Conservation (phyloP, 2,329 filamentous ascomycete species). For the Periconia sp. region DNA sequence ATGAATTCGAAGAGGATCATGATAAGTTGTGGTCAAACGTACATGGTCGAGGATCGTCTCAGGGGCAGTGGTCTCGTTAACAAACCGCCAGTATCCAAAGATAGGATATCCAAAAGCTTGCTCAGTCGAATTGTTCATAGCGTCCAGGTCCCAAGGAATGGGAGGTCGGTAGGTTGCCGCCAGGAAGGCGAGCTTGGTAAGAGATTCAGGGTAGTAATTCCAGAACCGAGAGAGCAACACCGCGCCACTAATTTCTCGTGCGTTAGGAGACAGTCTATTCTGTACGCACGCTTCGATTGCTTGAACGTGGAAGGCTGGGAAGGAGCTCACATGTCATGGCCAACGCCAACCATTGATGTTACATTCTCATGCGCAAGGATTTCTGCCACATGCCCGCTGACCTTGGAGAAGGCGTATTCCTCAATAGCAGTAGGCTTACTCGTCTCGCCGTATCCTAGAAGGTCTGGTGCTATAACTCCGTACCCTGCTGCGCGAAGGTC, state of each 20-base stretch:
- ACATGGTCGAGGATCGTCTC: background rate
- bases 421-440: constrained; percentile 17
- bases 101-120: background rate
- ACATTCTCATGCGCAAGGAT: constrained; percentile 3
- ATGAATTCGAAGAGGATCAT: background rate
- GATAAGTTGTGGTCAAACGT: background rate
- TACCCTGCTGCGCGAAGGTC: constrained; percentile 58
- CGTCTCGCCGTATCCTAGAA: constrained; percentile 65
- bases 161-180: background rate
- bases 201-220: background rate
- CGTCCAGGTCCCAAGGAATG: background rate
- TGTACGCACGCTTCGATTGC: no score
- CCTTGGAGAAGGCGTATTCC: constrained; percentile 4
- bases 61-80: background rate
- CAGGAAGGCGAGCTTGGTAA: background rate
- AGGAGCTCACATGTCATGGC: constrained; percentile 8
- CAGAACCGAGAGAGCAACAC: background rate
- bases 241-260: background rate
- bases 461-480: constrained; percentile 64
- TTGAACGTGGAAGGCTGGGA: background rate
- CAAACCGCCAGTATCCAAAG: background rate
- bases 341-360: constrained; percentile 8
- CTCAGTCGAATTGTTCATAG: background rate
- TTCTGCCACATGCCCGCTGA: constrained; percentile 3
- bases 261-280: no score